Percentiles rank a stretch among this genome's conserved stretches.
Evolutionary conservation across 2,329 filamentous ascomycete species (phyloP).

Genomic region (Botrytis medusae): DNA sequence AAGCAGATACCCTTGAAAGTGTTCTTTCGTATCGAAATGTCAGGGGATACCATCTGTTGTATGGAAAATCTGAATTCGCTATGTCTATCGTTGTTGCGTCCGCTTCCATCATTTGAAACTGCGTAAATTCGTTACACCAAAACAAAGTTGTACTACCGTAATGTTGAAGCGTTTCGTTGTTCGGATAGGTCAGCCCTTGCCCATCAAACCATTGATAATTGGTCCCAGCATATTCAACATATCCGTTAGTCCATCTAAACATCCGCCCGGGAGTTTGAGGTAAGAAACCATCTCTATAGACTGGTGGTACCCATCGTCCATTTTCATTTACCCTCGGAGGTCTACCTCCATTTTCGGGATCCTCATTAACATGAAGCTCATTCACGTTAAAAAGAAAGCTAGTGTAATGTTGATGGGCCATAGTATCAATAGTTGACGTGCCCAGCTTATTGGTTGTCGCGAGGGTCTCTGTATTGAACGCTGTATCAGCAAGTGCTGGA

Average conservation of each 20-base stretch:
- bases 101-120: constrained; percentile 26
- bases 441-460: constrained; percentile 5
- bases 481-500: neutral
- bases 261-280: constrained; percentile 27
- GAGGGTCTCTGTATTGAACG: neutral
- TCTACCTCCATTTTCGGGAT: constrained; percentile 25
- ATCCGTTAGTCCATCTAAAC: constrained; percentile 33
- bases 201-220: constrained; percentile 24
- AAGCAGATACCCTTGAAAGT: constrained; percentile 23
- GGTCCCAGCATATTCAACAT: constrained; percentile 17
- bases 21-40: constrained; percentile 24
- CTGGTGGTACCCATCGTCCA: constrained; percentile 33
- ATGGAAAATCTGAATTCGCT: constrained; percentile 8
- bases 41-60: constrained; percentile 30
- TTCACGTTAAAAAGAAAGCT: constrained; percentile 44
- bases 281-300: constrained; percentile 25
- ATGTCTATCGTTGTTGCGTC: constrained; percentile 27
- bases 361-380: constrained; percentile 43
- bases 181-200: neutral
- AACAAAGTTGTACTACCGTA: constrained; percentile 31
- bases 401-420: constrained; percentile 7
- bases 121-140: constrained; percentile 28
- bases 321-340: constrained; percentile 23
- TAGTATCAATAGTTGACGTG: neutral
- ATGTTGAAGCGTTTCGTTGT: neutral